Evolutionary conservation across 75 land plant genomes (phyloP), one percentile per base, ranked within the genome.

Genomic region (Pinus taeda): DNA sequence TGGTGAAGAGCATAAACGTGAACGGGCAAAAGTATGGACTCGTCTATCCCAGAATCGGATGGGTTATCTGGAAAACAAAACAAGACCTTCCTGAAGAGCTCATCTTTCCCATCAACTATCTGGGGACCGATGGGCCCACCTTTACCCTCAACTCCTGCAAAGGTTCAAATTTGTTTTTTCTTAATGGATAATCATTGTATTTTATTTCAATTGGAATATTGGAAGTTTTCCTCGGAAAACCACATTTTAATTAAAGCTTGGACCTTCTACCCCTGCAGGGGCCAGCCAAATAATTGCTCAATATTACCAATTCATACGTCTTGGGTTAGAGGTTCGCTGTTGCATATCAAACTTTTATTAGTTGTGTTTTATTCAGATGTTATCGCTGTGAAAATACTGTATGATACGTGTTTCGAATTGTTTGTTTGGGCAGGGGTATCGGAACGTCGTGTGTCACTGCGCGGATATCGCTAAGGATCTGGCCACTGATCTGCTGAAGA

Each of bases 61-160:
- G 85, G 85, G 71, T 76, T 22, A 15, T 83, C 5, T 83, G 85
- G 85, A 73, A 79, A 45, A 17, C 60, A 29, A 77, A 76, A 56
- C 67, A 76, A 60, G 79, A 83, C 37, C 72, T 83, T 9, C 85
- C 85, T 49, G 85, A 83, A 6, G 85, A 83, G 56, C 85, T 83
- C 2, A 77, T 82, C 5, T 82, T 83, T 57, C 85, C 72, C 60
- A 84, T 88, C 71, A 88, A 88, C 74, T 88, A 87, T 22, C 77
- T 88, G 18, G 90, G 90, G 1, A 79, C 86, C 1, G 88, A 85
- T 49, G 87, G 85, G 63, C 89, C 89, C 66, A 87, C 89, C 4
- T 88, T 88, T 73, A 87, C 90, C 24, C 90, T 88, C 60, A 83
- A 88, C 59, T 88, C 87, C 84, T 87, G 86, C 37, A 83, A 83